Base-by-base conservation (phyloP, 2,329 filamentous ascomycete species). In the Davidsoniella neocaledoniae region DNA sequence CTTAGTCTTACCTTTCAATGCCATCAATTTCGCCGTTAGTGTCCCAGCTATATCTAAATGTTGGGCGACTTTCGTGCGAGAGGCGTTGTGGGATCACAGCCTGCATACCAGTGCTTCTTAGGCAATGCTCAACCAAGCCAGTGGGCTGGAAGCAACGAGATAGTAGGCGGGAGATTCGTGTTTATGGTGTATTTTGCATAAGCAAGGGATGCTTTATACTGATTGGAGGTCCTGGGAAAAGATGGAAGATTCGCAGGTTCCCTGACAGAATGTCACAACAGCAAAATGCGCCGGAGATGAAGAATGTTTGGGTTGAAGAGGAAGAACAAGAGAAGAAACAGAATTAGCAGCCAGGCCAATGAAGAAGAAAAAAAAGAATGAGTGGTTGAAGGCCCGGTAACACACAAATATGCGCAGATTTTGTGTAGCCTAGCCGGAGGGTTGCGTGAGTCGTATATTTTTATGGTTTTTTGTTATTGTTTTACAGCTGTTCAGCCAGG, bases 301-400 rank as follows among this genome's bases (percentile, higher is more conserved):
- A 43, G 41, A 42, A 36, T 29, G 7, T 10, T 40, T 25, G 19
- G 14, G 19, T n/a, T 5, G 29, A 37, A 42, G 21, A 25, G 17
- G 16, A 23, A 37, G 36, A 19, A 23, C 21, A 23, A 12, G 25
- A 25, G 17, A 6, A 17, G 16, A 43, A 51, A 14, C 8, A 12
- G 23, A 46, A 46, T 9, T 46, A 51, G 49, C 49, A 46, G 43
- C 49, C 49, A 51, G 49, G 49, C 49, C 36, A 29, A 29, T 29
- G 8, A 16, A n/a, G 42, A 21, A 17, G 29, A 14, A 5, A 19
- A 45, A 45, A 45, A 12, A 33, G n/a, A n/a, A n/a, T 25, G 45
- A 23, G 41, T 21, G 17, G 41, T 43, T 17, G 10, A 10, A 43
- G 41, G 19, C 41, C 16, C 12, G 4, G 14, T 43, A 10, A 43